Base-by-base conservation (phyloP, 1,284 basidiomycete species). In the Chiua sp. region DNA sequence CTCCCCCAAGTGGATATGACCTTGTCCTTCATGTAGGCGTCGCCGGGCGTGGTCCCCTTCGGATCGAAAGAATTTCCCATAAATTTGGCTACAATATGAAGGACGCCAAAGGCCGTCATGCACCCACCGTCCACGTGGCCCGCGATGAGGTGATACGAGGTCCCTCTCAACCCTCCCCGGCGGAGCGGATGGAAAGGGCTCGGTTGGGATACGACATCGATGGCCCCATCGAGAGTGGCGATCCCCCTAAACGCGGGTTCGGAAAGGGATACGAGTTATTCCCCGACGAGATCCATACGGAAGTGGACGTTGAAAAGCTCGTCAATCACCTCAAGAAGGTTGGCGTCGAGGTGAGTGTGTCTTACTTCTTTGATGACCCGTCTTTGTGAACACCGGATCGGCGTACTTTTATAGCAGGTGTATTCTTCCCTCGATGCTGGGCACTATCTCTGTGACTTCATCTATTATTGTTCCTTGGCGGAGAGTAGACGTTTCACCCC, bases 401-500 rank as follows among this genome's bases (percentile, higher is more conserved):
- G 47, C 61, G 23, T 51, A 4, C 22, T 37, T 46, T 35, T 63
- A 44, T 66, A 90, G 86, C 78, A 86, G 72, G 82, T 89, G n/a
- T 85, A 87, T 68, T 81, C 85, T 26, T 91, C 90, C 2, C 83
- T 87, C 79, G 90, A 92, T 68, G 87, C 90, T 23, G 90, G 90
- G 0, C 89, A 88, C 68, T 91, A 87, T 72, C 77, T 91, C n/a
- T 88, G 86, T 71, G 90, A 92, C 75, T 92, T 88, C 73, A 82
- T 88, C 61, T 91, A 89, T 72, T 92, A 89, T 68, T 89, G 89
- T 68, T 91, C 90, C 11, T 80, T 92, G n/a, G 88, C 88, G 8
- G 89, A 91, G 70, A 81, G 85, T 23, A 84, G 80, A 67, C 82
- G 87, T 7, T 77, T 77, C 33, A 77, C 79, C 26, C 78, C 80